Percentiles rank a stretch among this genome's conserved stretches.
These are phyloP conservation scores for Ehretia macrophylla DNA, from an alignment of 257 asterid species.

Conservation along the genomic window DNA sequence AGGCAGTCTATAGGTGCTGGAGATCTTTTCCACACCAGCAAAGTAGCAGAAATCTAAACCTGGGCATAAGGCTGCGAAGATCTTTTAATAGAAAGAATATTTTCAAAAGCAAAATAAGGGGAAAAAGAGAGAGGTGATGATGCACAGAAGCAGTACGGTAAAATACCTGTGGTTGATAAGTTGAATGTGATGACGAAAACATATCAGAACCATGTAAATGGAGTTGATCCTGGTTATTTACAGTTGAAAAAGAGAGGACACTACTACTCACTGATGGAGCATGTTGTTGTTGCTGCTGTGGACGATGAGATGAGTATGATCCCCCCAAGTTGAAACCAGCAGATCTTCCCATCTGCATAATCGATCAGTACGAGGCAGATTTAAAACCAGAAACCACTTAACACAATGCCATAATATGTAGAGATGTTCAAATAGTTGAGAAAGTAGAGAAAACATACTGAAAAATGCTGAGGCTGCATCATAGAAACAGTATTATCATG, in stretches of 20 bases:
- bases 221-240: conserved; percentile 43
- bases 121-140: no score
- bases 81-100: no score
- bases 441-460: conserved; percentile 50
- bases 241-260: conserved; percentile 33
- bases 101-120: not conserved
- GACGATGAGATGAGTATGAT: conserved; percentile 77
- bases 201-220: conserved; percentile 88
- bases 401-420: conserved; percentile 3
- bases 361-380: conserved; percentile 4
- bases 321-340: conserved; percentile 91
- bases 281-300: conserved; percentile 86
- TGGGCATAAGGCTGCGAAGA: no score
- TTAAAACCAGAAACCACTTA: not conserved
- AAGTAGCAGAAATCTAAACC: no score
- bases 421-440: conserved; percentile 9
- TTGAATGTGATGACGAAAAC: conserved; percentile 76
- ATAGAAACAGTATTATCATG: conserved; percentile 74
- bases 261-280: conserved; percentile 63
- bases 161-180: conserved; percentile 76
- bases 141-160: conserved; percentile 5
- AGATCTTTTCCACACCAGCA: no score
- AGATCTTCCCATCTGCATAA: conserved; percentile 86
- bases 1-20: no score
- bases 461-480: conserved; percentile 93